These are phyloP conservation scores for Phytophthora sansomeana DNA, from an alignment of 352 stramenopile species.

Conservation along the genomic window DNA sequence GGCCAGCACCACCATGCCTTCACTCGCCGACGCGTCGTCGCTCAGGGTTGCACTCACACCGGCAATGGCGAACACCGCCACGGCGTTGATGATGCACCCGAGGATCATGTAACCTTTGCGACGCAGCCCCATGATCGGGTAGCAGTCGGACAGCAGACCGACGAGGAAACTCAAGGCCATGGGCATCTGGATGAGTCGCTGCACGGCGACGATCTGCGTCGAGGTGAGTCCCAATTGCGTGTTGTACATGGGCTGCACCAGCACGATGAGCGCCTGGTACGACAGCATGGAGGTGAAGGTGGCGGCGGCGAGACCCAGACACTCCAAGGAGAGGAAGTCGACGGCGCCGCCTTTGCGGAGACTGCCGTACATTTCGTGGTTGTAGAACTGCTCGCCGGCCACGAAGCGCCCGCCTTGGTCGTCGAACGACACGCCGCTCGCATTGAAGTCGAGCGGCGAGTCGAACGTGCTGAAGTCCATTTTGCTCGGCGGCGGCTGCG, in stretches of 20 bases:
- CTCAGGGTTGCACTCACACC: slow-evolving; percentile 57
- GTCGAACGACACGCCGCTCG: slow-evolving; percentile 41
- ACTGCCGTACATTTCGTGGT: slow-evolving; percentile 75
- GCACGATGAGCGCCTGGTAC: slow-evolving; percentile 60
- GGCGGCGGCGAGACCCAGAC: slow-evolving; percentile 62
- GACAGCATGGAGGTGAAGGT: slow-evolving; percentile 79
- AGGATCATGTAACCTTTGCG: slow-evolving; percentile 93
- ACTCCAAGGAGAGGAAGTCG: slow-evolving; percentile 66
- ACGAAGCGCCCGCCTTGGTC: slow-evolving; percentile 58
- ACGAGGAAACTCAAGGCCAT: slow-evolving; percentile 92
- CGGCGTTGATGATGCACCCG: slow-evolving; percentile 71
- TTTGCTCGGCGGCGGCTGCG: slow-evolving; percentile 34
- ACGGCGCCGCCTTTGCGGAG: slow-evolving; percentile 69
- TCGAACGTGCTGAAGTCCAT: slow-evolving; percentile 51
- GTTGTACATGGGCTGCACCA: slow-evolving; percentile 66
- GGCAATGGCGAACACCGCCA: slow-evolving; percentile 66
- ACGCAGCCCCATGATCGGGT: slow-evolving; percentile 90
- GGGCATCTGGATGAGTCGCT: slow-evolving; percentile 80
- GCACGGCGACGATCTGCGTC: slow-evolving; percentile 51
- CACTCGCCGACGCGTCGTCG: slow-evolving; percentile 32
- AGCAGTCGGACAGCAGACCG: slow-evolving; percentile 90
- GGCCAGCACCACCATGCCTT: slow-evolving; percentile 42
- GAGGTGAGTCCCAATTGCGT: slow-evolving; percentile 56
- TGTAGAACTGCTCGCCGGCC: slow-evolving; percentile 76
- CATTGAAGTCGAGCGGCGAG: slow-evolving; percentile 47